Percentiles rank a stretch among this genome's conserved stretches.
Conservation (phyloP, 441 rosid species). For the Sinapis alba region DNA sequence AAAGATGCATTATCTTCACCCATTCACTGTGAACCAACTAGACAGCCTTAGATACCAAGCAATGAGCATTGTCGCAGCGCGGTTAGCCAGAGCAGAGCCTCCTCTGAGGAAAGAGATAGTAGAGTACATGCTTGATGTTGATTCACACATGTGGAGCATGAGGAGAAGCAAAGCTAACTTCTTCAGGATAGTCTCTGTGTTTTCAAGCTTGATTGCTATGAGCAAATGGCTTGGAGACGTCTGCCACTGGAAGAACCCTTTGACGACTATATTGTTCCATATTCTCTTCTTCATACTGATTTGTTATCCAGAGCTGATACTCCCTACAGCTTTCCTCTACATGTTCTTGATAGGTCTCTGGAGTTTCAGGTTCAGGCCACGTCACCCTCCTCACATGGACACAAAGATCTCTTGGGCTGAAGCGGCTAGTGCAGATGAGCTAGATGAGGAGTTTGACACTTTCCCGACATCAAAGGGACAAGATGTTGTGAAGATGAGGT, state of each 20-base stretch:
- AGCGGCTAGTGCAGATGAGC: slow-evolving; percentile 59
- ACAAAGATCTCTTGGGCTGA: slow-evolving; percentile 71
- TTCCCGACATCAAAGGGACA: slow-evolving; percentile 61
- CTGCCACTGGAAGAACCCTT: slow-evolving; percentile 66
- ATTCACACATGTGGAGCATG: slow-evolving; percentile 79
- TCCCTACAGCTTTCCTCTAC: slow-evolving; percentile 64
- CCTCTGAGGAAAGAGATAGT: slow-evolving; percentile 68
- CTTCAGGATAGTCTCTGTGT: slow-evolving; percentile 64
- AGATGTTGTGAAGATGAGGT: slow-evolving; percentile 69
- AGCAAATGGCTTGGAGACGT: slow-evolving; percentile 70
- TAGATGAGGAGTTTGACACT: slow-evolving; percentile 68
- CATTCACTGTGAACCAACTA: slow-evolving; percentile 67
- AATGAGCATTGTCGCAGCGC: slow-evolving; percentile 57
- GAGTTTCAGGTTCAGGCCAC: slow-evolving; percentile 54
- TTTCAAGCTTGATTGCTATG: slow-evolving; percentile 56
- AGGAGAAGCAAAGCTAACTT: slow-evolving; percentile 43
- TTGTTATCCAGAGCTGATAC: slow-evolving; percentile 66
- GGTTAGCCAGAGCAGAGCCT: slow-evolving; percentile 66
- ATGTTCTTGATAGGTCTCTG: slow-evolving; percentile 70
- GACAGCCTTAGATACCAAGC: slow-evolving; percentile 68
- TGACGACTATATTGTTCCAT: slow-evolving; percentile 59
- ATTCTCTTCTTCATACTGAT: slow-evolving; percentile 57
- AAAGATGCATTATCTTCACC: slow-evolving; percentile 72
- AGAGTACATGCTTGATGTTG: slow-evolving; percentile 74
- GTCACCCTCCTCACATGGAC: slow-evolving; percentile 75